phyloP scores from a whole-genome alignment of 148 eudicot species.

The Silene conica region DNA sequence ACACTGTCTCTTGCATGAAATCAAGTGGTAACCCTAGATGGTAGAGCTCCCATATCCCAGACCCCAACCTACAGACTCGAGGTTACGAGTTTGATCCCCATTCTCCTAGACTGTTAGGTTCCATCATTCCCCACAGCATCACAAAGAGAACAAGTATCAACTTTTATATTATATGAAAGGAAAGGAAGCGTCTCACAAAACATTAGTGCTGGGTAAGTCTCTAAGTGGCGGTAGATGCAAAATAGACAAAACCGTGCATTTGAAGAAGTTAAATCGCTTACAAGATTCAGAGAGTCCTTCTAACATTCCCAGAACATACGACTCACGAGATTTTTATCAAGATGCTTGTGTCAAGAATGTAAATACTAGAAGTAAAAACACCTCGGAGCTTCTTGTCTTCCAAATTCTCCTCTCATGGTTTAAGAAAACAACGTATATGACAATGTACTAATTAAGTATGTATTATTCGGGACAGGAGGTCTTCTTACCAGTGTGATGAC shows the following conservation, averaged over 20 bases:
- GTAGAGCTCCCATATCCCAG: no score
- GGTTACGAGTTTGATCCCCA: no score
- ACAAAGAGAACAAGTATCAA: no score
- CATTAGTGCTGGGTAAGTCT: background rate
- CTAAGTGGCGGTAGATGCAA: no score
- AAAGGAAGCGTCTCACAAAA: no score
- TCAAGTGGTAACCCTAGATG: no score
- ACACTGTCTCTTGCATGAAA: no score
- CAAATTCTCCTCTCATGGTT: background rate
- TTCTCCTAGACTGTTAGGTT: no score
- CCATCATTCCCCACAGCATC: no score
- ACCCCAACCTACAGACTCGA: no score
- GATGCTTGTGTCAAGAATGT: background rate
- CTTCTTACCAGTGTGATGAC: constrained; percentile 32
- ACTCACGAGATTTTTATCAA: background rate
- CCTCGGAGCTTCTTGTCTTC: background rate
- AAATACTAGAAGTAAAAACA: background rate
- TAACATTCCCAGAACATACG: background rate
- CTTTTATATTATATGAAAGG: no score
- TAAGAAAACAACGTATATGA: background rate
- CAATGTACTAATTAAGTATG: constrained; percentile 5
- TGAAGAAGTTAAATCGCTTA: background rate
- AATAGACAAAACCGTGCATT: no score
- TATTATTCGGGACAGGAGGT: background rate
- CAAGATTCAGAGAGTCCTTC: background rate